phyloP scores from a whole-genome alignment of 2,329 filamentous ascomycete species.

The Aureobasidium mangrovei region DNA sequence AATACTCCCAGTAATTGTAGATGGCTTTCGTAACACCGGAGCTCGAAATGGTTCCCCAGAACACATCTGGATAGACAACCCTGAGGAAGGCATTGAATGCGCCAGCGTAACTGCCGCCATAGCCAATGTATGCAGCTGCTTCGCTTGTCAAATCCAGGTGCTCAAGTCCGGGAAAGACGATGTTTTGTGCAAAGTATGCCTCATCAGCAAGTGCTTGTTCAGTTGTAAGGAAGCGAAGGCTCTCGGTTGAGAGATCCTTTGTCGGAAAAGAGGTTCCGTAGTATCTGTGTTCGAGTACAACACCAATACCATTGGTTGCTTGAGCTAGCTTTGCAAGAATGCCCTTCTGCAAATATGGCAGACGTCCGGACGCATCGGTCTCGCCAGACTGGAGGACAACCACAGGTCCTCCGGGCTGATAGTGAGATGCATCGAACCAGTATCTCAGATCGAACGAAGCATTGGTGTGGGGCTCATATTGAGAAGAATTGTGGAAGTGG shows the following conservation, averaged over 20 bases:
- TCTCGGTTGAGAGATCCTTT: conserved; percentile 56
- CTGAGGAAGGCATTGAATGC: conserved; percentile 69
- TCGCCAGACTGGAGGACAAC: conserved; percentile 70
- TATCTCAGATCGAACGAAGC: conserved; percentile 64
- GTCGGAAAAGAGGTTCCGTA: conserved; percentile 70
- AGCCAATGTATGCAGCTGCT: conserved; percentile 63
- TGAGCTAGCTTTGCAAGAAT: conserved; percentile 62
- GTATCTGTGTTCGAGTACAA: conserved; percentile 81
- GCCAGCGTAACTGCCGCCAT: conserved; percentile 78
- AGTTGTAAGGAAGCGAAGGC: conserved; percentile 71
- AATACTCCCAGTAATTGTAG: conserved; percentile 64
- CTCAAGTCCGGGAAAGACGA: conserved; percentile 62
- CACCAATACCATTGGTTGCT: conserved; percentile 64
- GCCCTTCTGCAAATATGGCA: conserved; percentile 68
- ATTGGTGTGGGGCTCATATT: conserved; percentile 67
- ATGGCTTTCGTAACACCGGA: conserved; percentile 73
- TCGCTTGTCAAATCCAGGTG: conserved; percentile 57
- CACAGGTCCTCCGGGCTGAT: conserved; percentile 69
- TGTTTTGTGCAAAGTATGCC: conserved; percentile 68
- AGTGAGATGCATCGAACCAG: conserved; percentile 73
- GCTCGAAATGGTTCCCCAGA: conserved; percentile 70
- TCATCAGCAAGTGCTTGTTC: conserved; percentile 76
- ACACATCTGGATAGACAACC: conserved; percentile 67
- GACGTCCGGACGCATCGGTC: conserved; percentile 51
- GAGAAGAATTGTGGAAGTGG: conserved; percentile 72